Base-by-base conservation (phyloP, 2,329 filamentous ascomycete genomes). In the Colletotrichum nymphaeae region DNA sequence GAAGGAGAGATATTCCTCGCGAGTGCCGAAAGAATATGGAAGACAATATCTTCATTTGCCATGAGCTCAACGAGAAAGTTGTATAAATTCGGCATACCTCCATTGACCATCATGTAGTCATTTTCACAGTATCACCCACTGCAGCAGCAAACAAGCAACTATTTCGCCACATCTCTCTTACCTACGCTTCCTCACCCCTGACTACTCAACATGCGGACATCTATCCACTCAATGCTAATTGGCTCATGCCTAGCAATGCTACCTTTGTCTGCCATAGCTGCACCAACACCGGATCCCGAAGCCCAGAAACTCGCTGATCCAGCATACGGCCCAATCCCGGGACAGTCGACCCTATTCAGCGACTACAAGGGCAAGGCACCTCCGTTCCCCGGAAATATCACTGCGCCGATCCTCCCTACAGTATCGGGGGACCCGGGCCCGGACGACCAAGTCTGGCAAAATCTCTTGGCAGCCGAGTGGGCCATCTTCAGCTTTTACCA, bases 381-480 rank as follows among this genome's bases (percentile, higher is more conserved):
- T 49, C 42, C 42, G 3, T 49, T 49, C 19, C 42, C 42, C 2
- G 19, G 42, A 7, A 49, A 49, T 49, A 49, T 49, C 19, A 49
- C 42, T 22, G 19, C 19, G 3, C 42, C 42, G 19, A 22, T 22
- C 42, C 42, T 49, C 19, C 19, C 42, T 22, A 49, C 42, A 49
- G 63, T 19, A 11, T 55, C 46, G 6, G 49, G 63, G 12, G n/a
- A 55, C 4, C 77, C 82, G 1, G 83, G 78, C 2, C 76, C 78
- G 4, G 84, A 86, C 60, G 84, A 86, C 67, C 72, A 81, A 11
- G 80, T 86, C 14, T 86, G 82, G 76, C 85, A 86, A 76, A 86
- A 86, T 70, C 79, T 87, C 3, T 79, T 86, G 1, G 76, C 78
- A 28, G 84, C 84, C 19, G 85, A 86, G 77, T 86, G 84, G 85